Conservation (phyloP, 495 filamentous ascomycete species). For the Hypoxylon lienhwacheense region DNA sequence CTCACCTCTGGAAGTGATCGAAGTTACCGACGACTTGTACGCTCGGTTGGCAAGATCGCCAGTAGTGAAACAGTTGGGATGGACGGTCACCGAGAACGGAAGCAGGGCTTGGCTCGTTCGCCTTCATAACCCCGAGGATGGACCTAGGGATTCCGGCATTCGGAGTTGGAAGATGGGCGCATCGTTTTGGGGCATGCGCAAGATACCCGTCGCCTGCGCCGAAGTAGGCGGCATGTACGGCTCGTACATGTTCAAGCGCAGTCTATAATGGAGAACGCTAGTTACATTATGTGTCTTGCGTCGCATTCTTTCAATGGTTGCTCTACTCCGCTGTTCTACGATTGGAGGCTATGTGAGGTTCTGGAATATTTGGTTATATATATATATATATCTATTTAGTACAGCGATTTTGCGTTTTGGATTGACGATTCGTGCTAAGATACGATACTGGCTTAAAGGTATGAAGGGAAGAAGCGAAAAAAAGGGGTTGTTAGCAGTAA, state of each 20-base stretch:
- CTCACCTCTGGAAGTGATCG: constrained; percentile 76
- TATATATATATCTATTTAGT: no score
- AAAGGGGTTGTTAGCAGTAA: constrained; percentile 16
- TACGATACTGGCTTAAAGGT: constrained; percentile 11
- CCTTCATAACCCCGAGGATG: constrained; percentile 40
- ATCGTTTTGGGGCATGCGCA: constrained; percentile 85
- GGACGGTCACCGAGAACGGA: constrained; percentile 70
- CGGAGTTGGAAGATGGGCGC: constrained; percentile 87
- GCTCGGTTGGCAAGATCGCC: constrained; percentile 58
- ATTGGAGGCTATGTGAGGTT: not conserved
- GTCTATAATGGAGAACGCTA: constrained; percentile 40
- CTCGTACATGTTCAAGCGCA: constrained; percentile 73
- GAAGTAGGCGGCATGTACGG: constrained; percentile 88
- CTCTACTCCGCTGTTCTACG: constrained; percentile 9
- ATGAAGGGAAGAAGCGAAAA: constrained; percentile 1
- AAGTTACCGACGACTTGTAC: constrained; percentile 72
- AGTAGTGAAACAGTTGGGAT: constrained; percentile 54
- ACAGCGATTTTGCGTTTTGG: constrained; percentile 20
- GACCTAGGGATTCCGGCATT: constrained; percentile 50
- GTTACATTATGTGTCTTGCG: no score
- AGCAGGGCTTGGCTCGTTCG: constrained; percentile 69
- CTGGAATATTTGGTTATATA: not conserved
- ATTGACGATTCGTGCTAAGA: constrained; percentile 16
- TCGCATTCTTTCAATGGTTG: not conserved
- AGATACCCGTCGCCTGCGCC: constrained; percentile 74